phyloP scores from a whole-genome alignment of 1,139 yeast genomes.

The Hansenula anomala region DNA sequence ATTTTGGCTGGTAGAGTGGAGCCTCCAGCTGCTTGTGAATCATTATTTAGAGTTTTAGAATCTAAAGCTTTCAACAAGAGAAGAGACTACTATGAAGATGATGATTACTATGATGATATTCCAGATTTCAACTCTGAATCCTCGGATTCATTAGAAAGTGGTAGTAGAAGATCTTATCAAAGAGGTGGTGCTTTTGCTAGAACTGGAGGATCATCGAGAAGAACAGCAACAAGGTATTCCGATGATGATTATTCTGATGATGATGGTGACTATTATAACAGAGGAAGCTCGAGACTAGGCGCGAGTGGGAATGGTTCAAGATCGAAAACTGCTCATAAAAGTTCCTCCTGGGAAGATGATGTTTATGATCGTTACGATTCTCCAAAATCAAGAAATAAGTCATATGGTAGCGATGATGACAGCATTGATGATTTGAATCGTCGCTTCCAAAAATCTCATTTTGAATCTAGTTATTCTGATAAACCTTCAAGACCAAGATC shows the following conservation, averaged over 20 bases:
- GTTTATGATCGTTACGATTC: constrained; percentile 50
- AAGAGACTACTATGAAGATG: constrained; percentile 33
- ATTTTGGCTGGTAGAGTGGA: constrained; percentile 84
- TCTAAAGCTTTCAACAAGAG: constrained; percentile 76
- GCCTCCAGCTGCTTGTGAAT: constrained; percentile 90
- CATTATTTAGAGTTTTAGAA: constrained; percentile 80
- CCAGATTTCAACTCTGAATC: constrained; percentile 57
- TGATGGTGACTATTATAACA: constrained; percentile 25
- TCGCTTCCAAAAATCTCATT: constrained; percentile 27
- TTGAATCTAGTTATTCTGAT: constrained; percentile 12
- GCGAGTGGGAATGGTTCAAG: constrained; percentile 19
- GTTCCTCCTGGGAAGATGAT: constrained; percentile 79
- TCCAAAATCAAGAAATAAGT: constrained; percentile 13
- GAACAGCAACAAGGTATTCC: constrained; percentile 10
- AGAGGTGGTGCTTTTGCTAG: constrained; percentile 19
- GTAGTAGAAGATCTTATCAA: constrained; percentile 28
- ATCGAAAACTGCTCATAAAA: constrained; percentile 17
- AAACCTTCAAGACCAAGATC: constrained; percentile 36
- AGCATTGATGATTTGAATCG: constrained; percentile 30
- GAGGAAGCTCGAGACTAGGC: constrained; percentile 28
- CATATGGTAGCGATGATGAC: constrained; percentile 26
- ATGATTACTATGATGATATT: constrained; percentile 64
- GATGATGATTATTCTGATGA: constrained; percentile 19
- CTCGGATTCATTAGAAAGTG: constrained; percentile 25
- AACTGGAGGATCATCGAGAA: constrained; percentile 8